Base-by-base conservation (phyloP, 805 yeast genomes). In the Ogataea pilisensis region DNA sequence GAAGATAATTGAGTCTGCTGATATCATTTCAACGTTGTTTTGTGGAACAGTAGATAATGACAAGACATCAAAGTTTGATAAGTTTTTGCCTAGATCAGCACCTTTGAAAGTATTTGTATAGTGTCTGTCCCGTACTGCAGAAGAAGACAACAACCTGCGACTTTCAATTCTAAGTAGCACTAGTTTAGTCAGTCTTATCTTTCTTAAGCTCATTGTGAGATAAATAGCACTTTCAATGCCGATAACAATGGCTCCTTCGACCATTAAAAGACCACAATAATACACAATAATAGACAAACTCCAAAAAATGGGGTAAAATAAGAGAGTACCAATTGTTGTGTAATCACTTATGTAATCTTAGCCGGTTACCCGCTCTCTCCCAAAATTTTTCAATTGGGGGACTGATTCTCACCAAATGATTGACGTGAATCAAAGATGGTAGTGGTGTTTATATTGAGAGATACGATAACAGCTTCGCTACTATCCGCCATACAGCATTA, bases 1-100 rank as follows among this genome's bases (percentile, higher is more conserved):
- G 45, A 85, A 73, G 27, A 78, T 70, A 43, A 80, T 78, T 2
- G 88, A 81, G 51, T 82, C 73, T 5, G 58, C 49, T 20, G 78
- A 69, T 13, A 77, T 68, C 48, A 71, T 65, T 43, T 73, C 77
- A 31, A 78, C 66, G 50, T 72, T 73, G 51, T 77, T 78, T 26
- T 62, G 60, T 0, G 82, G 80, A 8, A 64, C 60, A 3, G 63
- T 49, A 19, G 70, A 54, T 7, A 68, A 66, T 0, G 68, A 68
- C 41, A 74, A 63, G 4, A 78, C 65, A 50, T 76, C 74, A 39
- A 67, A 62, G 34, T 70, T 69, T 8, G 74, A 55, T 26, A 70
- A 50, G 38, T 64, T 64, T 34, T 58, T 53, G 14, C 69, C 69
- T 17, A 61, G 42, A 44, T 65, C 59, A 0, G 66, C 61, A 2